Conservation (phyloP, 495 filamentous ascomycete genomes). For the Penicillium ochrochloron region DNA sequence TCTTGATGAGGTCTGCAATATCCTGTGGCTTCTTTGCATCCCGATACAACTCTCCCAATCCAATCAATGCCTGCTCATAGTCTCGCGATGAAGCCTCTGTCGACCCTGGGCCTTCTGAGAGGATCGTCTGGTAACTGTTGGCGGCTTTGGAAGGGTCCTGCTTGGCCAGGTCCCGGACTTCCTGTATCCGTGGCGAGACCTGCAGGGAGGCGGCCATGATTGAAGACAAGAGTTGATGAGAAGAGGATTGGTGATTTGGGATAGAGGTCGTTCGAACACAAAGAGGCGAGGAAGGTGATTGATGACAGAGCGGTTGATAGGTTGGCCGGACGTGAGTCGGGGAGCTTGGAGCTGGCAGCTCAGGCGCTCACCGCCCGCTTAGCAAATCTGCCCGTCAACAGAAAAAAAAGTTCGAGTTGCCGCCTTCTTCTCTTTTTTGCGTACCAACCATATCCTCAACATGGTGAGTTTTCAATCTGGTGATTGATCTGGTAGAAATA, state of each 20-base stretch:
- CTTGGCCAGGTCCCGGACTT: slow-evolving; percentile 84
- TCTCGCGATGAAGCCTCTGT: slow-evolving; percentile 84
- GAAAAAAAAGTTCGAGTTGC: slow-evolving; percentile 37
- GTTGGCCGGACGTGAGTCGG: slow-evolving; percentile 27
- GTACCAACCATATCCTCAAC: slow-evolving; percentile 17
- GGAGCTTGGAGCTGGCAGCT: slow-evolving; percentile 43
- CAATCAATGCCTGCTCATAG: slow-evolving; percentile 74
- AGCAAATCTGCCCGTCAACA: slow-evolving; percentile 39
- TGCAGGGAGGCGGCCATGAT: slow-evolving; percentile 57
- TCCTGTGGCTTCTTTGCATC: slow-evolving; percentile 87
- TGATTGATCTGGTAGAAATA: not conserved
- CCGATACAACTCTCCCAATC: slow-evolving; percentile 87
- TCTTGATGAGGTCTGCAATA: slow-evolving; percentile 87
- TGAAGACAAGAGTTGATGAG: slow-evolving; percentile 1
- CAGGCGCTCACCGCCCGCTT: slow-evolving; percentile 36
- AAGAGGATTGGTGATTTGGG: slow-evolving; percentile 3
- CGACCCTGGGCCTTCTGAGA: slow-evolving; percentile 79
- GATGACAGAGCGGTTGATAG: slow-evolving; percentile 31
- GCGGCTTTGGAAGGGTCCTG: slow-evolving; percentile 80
- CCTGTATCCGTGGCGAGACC: slow-evolving; percentile 67
- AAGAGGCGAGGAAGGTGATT: slow-evolving; percentile 17
- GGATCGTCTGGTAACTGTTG: slow-evolving; percentile 81
- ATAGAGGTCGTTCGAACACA: slow-evolving; percentile 6
- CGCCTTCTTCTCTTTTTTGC: slow-evolving; percentile 22
- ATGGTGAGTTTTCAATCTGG: slow-evolving; percentile 29